phyloP scores from a whole-genome alignment of 192 early-diverging fungal species.

The Pilobolus umbonatus region DNA sequence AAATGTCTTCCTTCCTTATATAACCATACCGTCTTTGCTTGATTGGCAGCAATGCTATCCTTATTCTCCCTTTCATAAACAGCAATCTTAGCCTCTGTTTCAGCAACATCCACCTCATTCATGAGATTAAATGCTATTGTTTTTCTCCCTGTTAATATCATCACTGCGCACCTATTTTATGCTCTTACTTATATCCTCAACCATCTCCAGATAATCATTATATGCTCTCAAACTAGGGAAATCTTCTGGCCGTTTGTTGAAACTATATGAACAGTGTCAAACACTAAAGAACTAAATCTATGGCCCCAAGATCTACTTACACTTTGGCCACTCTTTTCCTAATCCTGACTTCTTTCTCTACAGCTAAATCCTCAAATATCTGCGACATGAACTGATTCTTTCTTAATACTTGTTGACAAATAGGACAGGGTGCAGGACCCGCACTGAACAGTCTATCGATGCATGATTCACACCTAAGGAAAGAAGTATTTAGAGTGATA shows the following conservation, averaged over 20 bases:
- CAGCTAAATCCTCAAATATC: conserved; percentile 90
- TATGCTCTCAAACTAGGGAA: conserved; percentile 70
- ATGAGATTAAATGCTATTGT: conserved; percentile 72
- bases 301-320: conserved; percentile 33
- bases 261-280: conserved; percentile 32
- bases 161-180: background rate
- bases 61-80: conserved; percentile 75
- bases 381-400: conserved; percentile 83
- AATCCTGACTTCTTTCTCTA: conserved; percentile 91
- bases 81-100: conserved; percentile 73
- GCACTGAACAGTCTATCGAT: conserved; percentile 77
- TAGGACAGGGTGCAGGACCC: conserved; percentile 89
- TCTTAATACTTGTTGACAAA: conserved; percentile 74
- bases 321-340: conserved; percentile 67
- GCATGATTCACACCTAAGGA: conserved; percentile 81
- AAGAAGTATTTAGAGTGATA: no score
- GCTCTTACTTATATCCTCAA: conserved; percentile 74
- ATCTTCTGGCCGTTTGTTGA: conserved; percentile 91
- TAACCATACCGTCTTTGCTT: conserved; percentile 46
- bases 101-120: conserved; percentile 80
- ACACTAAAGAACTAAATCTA: background rate
- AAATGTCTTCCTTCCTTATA: background rate
- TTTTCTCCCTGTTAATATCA: background rate
- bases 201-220: conserved; percentile 90
- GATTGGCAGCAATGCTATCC: conserved; percentile 69